These are phyloP conservation scores for Calamus simplicifolius DNA, from an alignment of 176 grass and related monocot genomes.

Conservation along the genomic window DNA sequence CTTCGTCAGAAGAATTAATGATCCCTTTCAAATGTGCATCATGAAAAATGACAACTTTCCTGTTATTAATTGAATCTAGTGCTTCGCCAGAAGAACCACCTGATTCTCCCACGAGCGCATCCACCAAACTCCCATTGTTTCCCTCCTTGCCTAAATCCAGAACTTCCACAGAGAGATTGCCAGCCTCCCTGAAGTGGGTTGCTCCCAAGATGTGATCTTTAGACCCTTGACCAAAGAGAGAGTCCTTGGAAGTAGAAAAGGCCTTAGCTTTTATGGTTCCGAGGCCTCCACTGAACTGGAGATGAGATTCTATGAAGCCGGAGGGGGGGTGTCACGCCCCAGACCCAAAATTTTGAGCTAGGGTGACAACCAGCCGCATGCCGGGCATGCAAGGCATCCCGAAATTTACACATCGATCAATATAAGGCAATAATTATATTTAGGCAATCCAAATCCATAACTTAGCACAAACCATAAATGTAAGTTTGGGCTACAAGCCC, in stretches of 20 bases:
- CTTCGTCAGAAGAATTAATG: slow-evolving; percentile 25
- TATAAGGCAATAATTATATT: too few species aligned
- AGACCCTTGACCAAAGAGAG: not conserved
- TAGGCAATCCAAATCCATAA: too few species aligned
- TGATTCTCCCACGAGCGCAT: slow-evolving; percentile 2
- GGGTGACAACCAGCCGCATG: too few species aligned
- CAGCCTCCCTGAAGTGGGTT: not conserved
- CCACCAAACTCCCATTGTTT: slow-evolving; percentile 20
- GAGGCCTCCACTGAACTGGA: slow-evolving; percentile 5
- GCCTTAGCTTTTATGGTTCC: not conserved
- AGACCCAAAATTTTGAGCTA: too few species aligned
- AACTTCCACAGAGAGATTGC: slow-evolving; percentile 10
- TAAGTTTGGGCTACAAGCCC: too few species aligned
- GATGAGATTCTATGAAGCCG: not conserved
- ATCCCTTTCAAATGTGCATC: slow-evolving; percentile 4
- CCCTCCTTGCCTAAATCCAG: slow-evolving; percentile 9
- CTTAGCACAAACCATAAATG: too few species aligned
- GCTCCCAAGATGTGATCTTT: not conserved
- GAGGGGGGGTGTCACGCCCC: too few species aligned
- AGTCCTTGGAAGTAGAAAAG: slow-evolving; percentile 6
- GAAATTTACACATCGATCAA: too few species aligned
- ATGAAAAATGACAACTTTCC: slow-evolving; percentile 7
- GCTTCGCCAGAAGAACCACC: slow-evolving; percentile 1
- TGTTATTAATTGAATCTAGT: slow-evolving; percentile 11
- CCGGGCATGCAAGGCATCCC: too few species aligned